Evolutionary conservation across 2,329 filamentous ascomycete genomes (phyloP).

Genomic region (Pseudogymnoascus sp.): DNA sequence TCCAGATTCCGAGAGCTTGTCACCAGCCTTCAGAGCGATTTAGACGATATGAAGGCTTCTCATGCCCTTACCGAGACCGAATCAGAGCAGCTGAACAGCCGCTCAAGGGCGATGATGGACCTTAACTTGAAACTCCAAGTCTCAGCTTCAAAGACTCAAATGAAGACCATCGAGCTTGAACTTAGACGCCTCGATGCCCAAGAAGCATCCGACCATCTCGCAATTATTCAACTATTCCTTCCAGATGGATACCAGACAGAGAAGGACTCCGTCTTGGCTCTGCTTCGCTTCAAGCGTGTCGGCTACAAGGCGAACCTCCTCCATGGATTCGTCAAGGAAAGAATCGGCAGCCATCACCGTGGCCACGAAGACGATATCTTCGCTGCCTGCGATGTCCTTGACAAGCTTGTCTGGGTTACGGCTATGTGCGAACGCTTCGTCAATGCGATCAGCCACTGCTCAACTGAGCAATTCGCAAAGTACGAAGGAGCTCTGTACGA

Average conservation of each 20-base stretch:
- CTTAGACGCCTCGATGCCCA: slow-evolving; percentile 79
- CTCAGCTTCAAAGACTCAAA: slow-evolving; percentile 83
- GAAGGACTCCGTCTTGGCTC: slow-evolving; percentile 77
- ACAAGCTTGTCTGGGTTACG: slow-evolving; percentile 78
- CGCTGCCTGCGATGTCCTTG: slow-evolving; percentile 71
- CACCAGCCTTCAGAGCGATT: slow-evolving; percentile 72
- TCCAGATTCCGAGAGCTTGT: slow-evolving; percentile 86
- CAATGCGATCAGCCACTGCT: slow-evolving; percentile 71
- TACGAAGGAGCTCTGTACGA: slow-evolving; percentile 80
- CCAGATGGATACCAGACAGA: slow-evolving; percentile 78
- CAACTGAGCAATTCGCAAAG: slow-evolving; percentile 67
- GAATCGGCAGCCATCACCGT: slow-evolving; percentile 59
- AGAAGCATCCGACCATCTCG: slow-evolving; percentile 80
- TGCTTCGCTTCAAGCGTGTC: slow-evolving; percentile 81
- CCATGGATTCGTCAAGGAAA: slow-evolving; percentile 71
- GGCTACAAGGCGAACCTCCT: slow-evolving; percentile 81
- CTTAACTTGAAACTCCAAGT: slow-evolving; percentile 90
- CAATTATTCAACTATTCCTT: slow-evolving; percentile 82
- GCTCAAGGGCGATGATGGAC: slow-evolving; percentile 92
- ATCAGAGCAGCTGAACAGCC: slow-evolving; percentile 80
- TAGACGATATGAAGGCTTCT: slow-evolving; percentile 88
- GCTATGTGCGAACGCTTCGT: slow-evolving; percentile 80
- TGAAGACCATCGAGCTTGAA: slow-evolving; percentile 90
- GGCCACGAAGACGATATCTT: slow-evolving; percentile 73
- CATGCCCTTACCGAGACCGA: slow-evolving; percentile 90